Base-by-base conservation (phyloP, 768 basidiomycete genomes). In the Lactarius vividus region DNA sequence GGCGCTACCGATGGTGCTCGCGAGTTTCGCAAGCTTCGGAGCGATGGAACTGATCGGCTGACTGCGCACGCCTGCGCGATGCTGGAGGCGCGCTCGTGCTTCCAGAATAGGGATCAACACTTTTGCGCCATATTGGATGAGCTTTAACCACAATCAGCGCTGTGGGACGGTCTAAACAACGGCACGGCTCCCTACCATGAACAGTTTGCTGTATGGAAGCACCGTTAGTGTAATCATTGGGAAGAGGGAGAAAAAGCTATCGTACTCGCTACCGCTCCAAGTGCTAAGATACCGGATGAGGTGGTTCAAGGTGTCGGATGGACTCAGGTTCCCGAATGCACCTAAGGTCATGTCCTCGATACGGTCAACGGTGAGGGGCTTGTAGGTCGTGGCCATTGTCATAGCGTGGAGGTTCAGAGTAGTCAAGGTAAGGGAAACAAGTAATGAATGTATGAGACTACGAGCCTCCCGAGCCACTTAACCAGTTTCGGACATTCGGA, bases 261-360 rank as follows among this genome's bases (percentile, higher is more conserved):
- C 85, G 75, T 79, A 92, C 92, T 94, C 92, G 84, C 85, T 91
- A 31, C 92, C 92, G 74, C 85, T 88, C 89, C 90, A 93, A 71
- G 91, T 91, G 62, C 88, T 86, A 60, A 94, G 79, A 73, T 85
- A 92, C 72, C 89, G 80, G 44, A 91, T 81, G 10, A 91, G 79
- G 75, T 92, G 91, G 71, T 92, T 82, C 53, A 94, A 74, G 6
- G 82, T 85, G 67, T 86, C 80, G 8, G 88, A 88, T 1, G 85
- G 81, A 29, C 83, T 83, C 11, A 89, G 75, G 37, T 74, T 73
- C 33, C 83, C 75, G 72, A 91, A 91, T 23, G 80, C 80, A 0
- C 91, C 92, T 6, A 93, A 75, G 26, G 88, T 80, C 8, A 77
- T 55, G 75, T 92, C 88, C 66, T 83, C 86, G n/a, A 90, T 68